Base-by-base conservation (phyloP, 305 asterid genomes). In the Fraxinus paxiana region DNA sequence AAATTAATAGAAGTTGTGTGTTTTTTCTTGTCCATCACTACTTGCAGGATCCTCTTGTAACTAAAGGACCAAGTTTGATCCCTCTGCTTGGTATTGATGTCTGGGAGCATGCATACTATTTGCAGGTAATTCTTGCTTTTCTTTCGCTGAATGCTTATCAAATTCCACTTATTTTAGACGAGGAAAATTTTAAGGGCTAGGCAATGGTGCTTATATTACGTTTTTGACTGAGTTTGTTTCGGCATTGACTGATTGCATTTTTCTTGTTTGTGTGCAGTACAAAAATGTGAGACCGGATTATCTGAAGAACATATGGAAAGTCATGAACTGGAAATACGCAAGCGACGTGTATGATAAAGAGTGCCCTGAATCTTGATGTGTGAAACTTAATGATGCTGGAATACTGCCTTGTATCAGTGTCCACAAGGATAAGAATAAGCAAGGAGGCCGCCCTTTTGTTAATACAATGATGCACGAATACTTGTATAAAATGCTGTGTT, bases 71-170 rank as follows among this genome's bases (percentile, higher is more conserved):
- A 18, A 31, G 30, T 6, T 82, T 85, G 83, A 85, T 87, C 51
- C 87, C 90, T 71, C 84, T 83, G 41, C 79, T 85, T 6, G 88
- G 87, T 9, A 80, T 87, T 24, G 87, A 87, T 79, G 88, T 87
- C 70, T 87, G 83, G 87, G 90, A 87, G 78, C 88, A 85, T 70
- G 87, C 88, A 22, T 85, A 87, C 75, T 87, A 87, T 77, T 22
- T 85, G 81, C 87, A 83, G 88, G 86, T 87, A 73, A 48, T 1
- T n/a, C 61, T 70, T 70, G 46, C 46, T 70, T 15, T 15, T 18
- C 43, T 70, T 70, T 33, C 0, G 5, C 34, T 10, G 73, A 12
- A 26, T 13, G 37, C 18, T 13, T 28, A 26, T 5, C 7, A 26
- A 67, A 31, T 67, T 67, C 10, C 6, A 65, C 35, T 65, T 28